Evolutionary conservation across 2,329 filamentous ascomycete species (phyloP).

Genomic region (Colletotrichum acutatum): DNA sequence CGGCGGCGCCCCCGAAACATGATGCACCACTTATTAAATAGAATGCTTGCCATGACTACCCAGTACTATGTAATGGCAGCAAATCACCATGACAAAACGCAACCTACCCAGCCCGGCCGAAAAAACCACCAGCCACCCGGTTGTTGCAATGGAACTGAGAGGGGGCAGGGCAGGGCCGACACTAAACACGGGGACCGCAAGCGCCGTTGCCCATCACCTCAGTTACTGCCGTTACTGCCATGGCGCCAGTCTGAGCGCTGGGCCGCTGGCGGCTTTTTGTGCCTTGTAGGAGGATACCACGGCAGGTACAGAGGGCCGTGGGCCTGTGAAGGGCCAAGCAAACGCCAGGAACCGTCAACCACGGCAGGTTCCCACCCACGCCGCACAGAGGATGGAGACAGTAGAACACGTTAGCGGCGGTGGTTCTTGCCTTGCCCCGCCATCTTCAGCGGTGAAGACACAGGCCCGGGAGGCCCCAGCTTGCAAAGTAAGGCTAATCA

Average conservation of each 20-base stretch:
- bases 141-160: background rate
- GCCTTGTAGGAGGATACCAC: background rate
- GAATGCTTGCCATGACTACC: background rate
- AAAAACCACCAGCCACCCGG: constrained; percentile 20
- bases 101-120: constrained; percentile 8
- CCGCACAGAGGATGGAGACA: background rate
- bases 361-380: background rate
- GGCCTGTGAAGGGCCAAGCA: background rate
- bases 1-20: background rate
- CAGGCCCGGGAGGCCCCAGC: constrained; percentile 30
- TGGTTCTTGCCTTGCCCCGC: background rate
- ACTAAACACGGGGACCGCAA: constrained; percentile 17
- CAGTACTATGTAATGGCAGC: background rate
- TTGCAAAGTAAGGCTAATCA: background rate
- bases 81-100: background rate
- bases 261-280: background rate
- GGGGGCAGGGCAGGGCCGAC: constrained; percentile 28
- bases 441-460: constrained; percentile 24
- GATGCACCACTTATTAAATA: constrained; percentile 26
- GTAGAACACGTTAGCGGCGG: background rate
- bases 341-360: constrained; percentile 10
- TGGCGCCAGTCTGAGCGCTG: constrained; percentile 18
- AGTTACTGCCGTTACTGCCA: background rate
- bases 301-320: no score
- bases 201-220: background rate